A percentile compares a stretch with the other conserved stretches of the same genome.
phyloP scores from a whole-genome alignment of 768 basidiomycete species.

The Mycena olivaceomarginata region DNA sequence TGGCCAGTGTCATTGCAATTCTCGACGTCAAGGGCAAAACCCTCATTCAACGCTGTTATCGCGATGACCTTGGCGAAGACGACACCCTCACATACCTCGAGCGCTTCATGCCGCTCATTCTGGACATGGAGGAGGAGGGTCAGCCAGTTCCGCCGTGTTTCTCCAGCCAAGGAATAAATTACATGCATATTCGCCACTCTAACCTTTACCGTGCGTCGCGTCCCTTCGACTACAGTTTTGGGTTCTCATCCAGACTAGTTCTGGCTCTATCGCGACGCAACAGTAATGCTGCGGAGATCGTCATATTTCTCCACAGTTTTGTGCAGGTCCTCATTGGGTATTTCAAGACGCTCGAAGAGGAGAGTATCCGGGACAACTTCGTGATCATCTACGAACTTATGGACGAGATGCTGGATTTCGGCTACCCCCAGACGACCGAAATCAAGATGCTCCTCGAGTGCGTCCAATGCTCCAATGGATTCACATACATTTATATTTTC shows the following conservation, averaged over 20 bases:
- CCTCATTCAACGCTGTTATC: conserved; percentile 95
- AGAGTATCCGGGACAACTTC: conserved; percentile 99
- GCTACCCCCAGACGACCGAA: conserved; percentile 98
- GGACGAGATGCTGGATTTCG: conserved; percentile 99
- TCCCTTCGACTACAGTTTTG: not conserved
- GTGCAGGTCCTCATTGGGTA: conserved; percentile 96
- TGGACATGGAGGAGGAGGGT: conserved; percentile 98
- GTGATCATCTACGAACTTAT: conserved; percentile 99
- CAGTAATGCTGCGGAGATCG: conserved; percentile 95
- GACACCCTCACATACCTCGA: conserved; percentile 84
- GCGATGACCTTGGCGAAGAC: conserved; percentile 89
- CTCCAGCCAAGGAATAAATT: conserved; percentile 96
- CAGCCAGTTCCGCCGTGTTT: conserved; percentile 98
- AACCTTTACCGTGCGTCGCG: conserved; percentile 92
- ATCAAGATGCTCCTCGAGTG: conserved; percentile 99
- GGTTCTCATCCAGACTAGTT: conserved; percentile 67
- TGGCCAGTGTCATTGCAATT: conserved; percentile 89
- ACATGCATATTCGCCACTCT: conserved; percentile 98
- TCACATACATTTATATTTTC: not conserved
- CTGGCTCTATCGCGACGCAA: conserved; percentile 97
- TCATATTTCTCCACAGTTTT: conserved; percentile 96
- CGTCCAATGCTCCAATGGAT: conserved; percentile 50
- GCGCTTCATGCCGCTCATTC: conserved; percentile 92
- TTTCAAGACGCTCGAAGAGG: conserved; percentile 99
- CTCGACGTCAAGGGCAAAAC: conserved; percentile 99